Percentiles rank a stretch among this genome's conserved stretches.
These are phyloP conservation scores for Kwoniella bestiolae DNA, from an alignment of 768 basidiomycete genomes.

Conservation along the genomic window DNA sequence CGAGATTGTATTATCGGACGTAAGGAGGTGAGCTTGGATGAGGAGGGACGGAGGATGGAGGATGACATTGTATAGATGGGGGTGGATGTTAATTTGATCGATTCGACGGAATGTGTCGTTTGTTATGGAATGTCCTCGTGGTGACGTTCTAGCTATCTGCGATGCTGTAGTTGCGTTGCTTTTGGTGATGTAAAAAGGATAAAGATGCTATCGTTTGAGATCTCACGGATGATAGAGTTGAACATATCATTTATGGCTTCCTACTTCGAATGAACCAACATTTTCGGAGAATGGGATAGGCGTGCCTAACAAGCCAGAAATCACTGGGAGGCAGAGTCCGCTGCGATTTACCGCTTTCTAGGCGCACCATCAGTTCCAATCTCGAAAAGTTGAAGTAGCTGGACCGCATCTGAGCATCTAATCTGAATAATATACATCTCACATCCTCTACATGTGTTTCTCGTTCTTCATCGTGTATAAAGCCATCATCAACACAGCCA, in stretches of 20 bases:
- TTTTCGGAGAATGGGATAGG: not conserved
- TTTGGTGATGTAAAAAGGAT: too few species aligned
- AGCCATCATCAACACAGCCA: not conserved
- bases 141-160: too few species aligned
- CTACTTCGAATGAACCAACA: not conserved
- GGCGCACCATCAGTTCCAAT: not conserved
- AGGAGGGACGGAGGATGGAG: conserved; percentile 15
- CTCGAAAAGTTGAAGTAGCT: not conserved
- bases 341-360: not conserved
- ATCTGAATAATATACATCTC: too few species aligned
- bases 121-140: not conserved
- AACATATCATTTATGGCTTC: too few species aligned
- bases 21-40: conserved; percentile 5
- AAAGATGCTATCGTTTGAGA: too few species aligned
- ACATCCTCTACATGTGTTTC: too few species aligned
- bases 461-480: too few species aligned
- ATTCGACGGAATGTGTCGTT: not conserved
- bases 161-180: too few species aligned
- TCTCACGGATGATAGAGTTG: too few species aligned
- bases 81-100: not conserved
- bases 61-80: conserved; percentile 3
- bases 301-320: not conserved
- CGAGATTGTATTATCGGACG: not conserved
- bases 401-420: too few species aligned
- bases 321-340: too few species aligned